Conservation (phyloP, 2,329 filamentous ascomycete species). For the Aspergillus sp. region DNA sequence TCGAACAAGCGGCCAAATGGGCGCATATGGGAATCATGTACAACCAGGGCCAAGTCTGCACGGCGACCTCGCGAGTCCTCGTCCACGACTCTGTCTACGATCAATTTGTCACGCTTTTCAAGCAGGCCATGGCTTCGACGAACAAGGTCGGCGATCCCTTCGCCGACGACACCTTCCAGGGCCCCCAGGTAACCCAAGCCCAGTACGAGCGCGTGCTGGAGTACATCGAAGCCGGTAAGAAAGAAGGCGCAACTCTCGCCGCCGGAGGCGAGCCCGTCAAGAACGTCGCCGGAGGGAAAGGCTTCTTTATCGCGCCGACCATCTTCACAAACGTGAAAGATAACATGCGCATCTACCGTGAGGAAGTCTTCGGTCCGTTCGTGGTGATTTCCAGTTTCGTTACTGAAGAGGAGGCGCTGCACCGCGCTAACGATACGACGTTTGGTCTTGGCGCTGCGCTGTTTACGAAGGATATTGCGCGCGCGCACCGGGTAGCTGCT, state of each 20-base stretch:
- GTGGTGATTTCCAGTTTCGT: slow-evolving; percentile 53
- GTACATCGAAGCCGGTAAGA: slow-evolving; percentile 64
- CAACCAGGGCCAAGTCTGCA: slow-evolving; percentile 32
- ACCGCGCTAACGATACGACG: slow-evolving; percentile 51
- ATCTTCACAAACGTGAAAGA: slow-evolving; percentile 53
- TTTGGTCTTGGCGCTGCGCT: slow-evolving; percentile 30
- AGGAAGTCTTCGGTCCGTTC: slow-evolving; percentile 60
- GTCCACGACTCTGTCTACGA: slow-evolving; percentile 48
- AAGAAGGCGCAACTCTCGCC: slow-evolving; percentile 61
- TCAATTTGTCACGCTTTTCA: slow-evolving; percentile 26
- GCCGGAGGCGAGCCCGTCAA: slow-evolving; percentile 56
- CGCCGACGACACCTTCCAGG: slow-evolving; percentile 31
- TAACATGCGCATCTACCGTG: slow-evolving; percentile 53
- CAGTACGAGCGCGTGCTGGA: slow-evolving; percentile 50
- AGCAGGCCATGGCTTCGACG: slow-evolving; percentile 23
- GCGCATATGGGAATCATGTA: slow-evolving; percentile 50
- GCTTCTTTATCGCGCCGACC: slow-evolving; percentile 58
- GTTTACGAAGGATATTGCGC: slow-evolving; percentile 52
- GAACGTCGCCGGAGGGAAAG: slow-evolving; percentile 50
- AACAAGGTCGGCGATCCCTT: slow-evolving; percentile 33
- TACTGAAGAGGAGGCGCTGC: slow-evolving; percentile 53
- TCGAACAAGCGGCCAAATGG: slow-evolving; percentile 65
- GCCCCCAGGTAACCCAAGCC: slow-evolving; percentile 30
- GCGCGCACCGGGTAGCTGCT: slow-evolving; percentile 50
- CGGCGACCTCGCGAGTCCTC: slow-evolving; percentile 41